Evolutionary conservation across 495 filamentous ascomycete species (phyloP).

Genomic region (Cercophora sp.): DNA sequence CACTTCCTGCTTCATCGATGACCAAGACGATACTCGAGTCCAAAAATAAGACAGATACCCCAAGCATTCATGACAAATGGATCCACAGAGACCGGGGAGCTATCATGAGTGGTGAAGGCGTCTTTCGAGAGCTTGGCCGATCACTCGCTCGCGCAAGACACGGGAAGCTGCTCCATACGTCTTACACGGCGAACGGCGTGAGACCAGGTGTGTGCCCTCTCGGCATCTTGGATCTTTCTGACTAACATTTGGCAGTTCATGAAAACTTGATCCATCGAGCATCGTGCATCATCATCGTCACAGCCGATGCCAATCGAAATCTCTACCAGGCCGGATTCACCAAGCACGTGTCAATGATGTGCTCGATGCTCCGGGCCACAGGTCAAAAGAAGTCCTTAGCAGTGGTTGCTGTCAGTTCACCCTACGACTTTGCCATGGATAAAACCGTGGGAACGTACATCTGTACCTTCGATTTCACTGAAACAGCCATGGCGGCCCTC

Average conservation of each 20-base stretch:
- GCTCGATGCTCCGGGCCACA: constrained; percentile 53
- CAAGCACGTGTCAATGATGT: constrained; percentile 92
- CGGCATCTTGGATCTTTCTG: too few species aligned
- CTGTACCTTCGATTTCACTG: constrained; percentile 92
- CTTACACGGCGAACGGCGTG: constrained; percentile 85
- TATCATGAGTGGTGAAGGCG: constrained; percentile 80
- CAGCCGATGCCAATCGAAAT: constrained; percentile 86
- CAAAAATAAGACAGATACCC: constrained; percentile 43
- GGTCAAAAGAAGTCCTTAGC: constrained; percentile 68
- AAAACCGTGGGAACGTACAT: constrained; percentile 80
- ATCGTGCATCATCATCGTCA: constrained; percentile 78
- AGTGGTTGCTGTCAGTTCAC: constrained; percentile 85
- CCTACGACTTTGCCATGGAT: constrained; percentile 94
- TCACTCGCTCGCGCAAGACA: constrained; percentile 75
- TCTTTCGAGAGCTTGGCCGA: constrained; percentile 79
- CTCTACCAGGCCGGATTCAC: constrained; percentile 87
- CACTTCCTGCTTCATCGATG: constrained; percentile 75
- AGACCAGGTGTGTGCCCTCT: constrained; percentile 50
- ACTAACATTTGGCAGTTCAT: too few species aligned
- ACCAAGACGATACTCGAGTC: constrained; percentile 50
- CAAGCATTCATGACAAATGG: constrained; percentile 50
- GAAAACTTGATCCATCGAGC: constrained; percentile 86
- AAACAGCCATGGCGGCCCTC: constrained; percentile 77
- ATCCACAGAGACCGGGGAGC: constrained; percentile 57
- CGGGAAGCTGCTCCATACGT: constrained; percentile 81